Conservation (phyloP, 768 basidiomycete species). For the Psilocybe sp. region DNA sequence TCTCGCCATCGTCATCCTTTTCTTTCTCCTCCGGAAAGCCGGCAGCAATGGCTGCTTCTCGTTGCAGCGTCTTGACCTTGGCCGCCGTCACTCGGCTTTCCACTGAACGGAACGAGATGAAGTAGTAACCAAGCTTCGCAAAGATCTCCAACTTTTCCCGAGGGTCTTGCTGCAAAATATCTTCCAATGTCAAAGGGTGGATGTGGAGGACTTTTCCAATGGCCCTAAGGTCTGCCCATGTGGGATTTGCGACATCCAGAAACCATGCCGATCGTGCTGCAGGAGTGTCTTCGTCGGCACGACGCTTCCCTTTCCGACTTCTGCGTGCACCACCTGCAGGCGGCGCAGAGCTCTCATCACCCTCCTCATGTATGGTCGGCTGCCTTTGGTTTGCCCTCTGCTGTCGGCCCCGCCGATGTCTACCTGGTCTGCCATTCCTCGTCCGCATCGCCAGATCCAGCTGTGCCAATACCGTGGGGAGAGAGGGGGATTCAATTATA, state of each 20-base stretch:
- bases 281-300: too few species aligned
- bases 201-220: conserved; percentile 35
- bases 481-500: not conserved
- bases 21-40: too few species aligned
- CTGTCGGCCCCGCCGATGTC: too few species aligned
- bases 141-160: conserved; percentile 91
- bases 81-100: conserved; percentile 49
- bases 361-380: conserved; percentile 1
- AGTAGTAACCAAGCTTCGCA: conserved; percentile 87
- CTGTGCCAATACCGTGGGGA: too few species aligned
- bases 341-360: conserved; percentile 3
- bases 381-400: not conserved
- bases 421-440: too few species aligned
- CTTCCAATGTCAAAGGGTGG: conserved; percentile 91
- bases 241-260: too few species aligned
- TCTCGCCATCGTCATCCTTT: conserved; percentile 19
- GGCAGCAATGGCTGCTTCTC: conserved; percentile 21
- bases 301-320: too few species aligned
- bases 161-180: conserved; percentile 88
- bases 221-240: too few species aligned
- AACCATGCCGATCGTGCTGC: too few species aligned
- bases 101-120: conserved; percentile 82
- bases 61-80: conserved; percentile 27
- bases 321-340: conserved; percentile 53
- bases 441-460: too few species aligned